Conservation (phyloP, 306 rosid genomes). For the Trichosanthes cucumerina region DNA sequence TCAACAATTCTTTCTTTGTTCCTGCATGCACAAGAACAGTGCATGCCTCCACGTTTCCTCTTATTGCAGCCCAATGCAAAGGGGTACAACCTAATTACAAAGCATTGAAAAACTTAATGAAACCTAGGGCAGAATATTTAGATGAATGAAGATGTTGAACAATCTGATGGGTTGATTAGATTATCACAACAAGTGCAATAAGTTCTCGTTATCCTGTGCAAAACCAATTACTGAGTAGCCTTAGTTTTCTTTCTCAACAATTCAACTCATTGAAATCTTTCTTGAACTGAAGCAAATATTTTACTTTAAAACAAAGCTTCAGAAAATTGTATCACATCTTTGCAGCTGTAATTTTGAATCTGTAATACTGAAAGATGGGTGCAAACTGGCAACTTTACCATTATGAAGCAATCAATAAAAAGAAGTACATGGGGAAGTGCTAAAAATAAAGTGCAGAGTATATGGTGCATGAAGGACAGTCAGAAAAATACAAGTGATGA, state of each 20-base stretch:
- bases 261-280: neutral
- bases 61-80: slow-evolving; percentile 86
- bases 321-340: neutral
- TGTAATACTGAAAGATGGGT: neutral
- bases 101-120: slow-evolving; percentile 11
- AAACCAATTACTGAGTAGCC: neutral
- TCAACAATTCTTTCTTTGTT: slow-evolving; percentile 60
- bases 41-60: slow-evolving; percentile 72
- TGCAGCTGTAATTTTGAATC: neutral
- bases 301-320: neutral
- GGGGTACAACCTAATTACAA: slow-evolving; percentile 72
- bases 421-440: neutral
- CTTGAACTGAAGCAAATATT: neutral
- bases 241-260: neutral
- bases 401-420: neutral
- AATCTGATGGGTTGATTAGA: neutral
- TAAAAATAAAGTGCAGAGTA: neutral
- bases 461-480: neutral
- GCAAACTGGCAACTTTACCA: neutral
- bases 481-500: neutral
- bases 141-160: neutral
- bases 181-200: neutral
- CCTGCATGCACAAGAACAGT: slow-evolving; percentile 89
- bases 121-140: neutral
- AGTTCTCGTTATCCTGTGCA: neutral